Conservation (phyloP, 176 grass and related monocot species). For the Pontederia crassipes region DNA sequence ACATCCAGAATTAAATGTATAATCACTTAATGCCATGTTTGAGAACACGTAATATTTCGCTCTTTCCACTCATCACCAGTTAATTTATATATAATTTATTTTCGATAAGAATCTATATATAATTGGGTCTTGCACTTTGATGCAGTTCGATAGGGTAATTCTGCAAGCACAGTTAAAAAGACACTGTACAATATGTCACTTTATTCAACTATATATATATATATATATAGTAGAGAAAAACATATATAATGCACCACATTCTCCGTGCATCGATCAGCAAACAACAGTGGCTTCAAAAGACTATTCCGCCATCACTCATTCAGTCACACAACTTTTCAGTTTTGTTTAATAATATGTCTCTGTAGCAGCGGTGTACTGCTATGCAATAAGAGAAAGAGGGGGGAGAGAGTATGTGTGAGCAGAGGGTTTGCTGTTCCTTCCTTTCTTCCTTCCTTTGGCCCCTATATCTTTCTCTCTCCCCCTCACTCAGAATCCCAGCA, state of each 20-base stretch:
- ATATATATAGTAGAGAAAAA: no score
- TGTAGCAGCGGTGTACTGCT: background rate
- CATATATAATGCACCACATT: background rate
- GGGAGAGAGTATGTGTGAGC: background rate
- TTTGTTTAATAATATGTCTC: background rate
- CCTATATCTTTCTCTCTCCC: constrained; percentile 16
- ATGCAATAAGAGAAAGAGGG: background rate
- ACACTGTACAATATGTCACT: no score
- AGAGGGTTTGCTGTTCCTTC: background rate
- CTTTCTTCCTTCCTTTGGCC: background rate
- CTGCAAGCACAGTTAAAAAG: no score
- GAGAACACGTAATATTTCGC: background rate
- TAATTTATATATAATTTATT: no score
- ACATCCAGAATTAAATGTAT: background rate
- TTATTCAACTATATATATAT: no score
- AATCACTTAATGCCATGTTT: background rate
- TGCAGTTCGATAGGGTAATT: no score
- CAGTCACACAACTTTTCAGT: background rate
- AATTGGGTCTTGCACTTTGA: no score
- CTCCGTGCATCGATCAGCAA: background rate
- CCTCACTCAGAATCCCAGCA: background rate
- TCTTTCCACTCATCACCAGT: background rate
- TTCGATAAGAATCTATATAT: background rate
- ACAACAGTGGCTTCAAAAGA: background rate
- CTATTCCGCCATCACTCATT: constrained; percentile 1